These are phyloP conservation scores for Monilinia fructicola DNA, from an alignment of 2,329 filamentous ascomycete genomes.

Conservation along the genomic window DNA sequence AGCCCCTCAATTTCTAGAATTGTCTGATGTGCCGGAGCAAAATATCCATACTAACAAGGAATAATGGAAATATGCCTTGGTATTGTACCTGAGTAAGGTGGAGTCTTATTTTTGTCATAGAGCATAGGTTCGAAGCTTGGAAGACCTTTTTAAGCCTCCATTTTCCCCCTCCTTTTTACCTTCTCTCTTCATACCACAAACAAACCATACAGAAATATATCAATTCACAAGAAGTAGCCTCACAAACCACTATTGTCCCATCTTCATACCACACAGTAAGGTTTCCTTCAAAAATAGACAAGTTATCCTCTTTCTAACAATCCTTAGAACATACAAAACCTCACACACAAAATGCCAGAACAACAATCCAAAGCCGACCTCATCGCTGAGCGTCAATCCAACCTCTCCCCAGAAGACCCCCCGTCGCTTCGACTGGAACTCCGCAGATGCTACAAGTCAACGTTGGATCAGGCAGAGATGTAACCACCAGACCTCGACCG, in stretches of 20 bases:
- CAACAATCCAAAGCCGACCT: conserved; percentile 56
- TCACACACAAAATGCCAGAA: conserved; percentile 37
- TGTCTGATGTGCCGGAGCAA: conserved; percentile 16
- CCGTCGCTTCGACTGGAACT: conserved; percentile 75
- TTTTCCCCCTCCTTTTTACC: neutral
- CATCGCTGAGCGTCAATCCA: conserved; percentile 67
- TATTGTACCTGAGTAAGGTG: conserved; percentile 15
- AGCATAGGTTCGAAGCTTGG: neutral
- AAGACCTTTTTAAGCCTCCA: conserved; percentile 12
- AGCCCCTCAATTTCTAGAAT: conserved; percentile 9
- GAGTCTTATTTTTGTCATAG: conserved; percentile 20
- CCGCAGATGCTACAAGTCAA: conserved; percentile 66
- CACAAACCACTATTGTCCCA: neutral
- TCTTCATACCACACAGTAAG: neutral
- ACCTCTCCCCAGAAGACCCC: conserved; percentile 80
- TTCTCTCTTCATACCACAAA: conserved; percentile 12
- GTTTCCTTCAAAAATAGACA: neutral
- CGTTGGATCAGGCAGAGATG: conserved; percentile 53
- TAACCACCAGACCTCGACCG: conserved; percentile 50
- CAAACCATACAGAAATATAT: conserved; percentile 1
- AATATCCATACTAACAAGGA: conserved; percentile 10
- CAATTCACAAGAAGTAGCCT: neutral
- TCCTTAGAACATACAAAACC: neutral
- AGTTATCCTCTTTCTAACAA: neutral
- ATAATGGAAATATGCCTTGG: neutral